Evolutionary conservation across 2,329 filamentous ascomycete species (phyloP), one percentile per base, ranked within the genome.

Genomic region (Cercospora sp.): DNA sequence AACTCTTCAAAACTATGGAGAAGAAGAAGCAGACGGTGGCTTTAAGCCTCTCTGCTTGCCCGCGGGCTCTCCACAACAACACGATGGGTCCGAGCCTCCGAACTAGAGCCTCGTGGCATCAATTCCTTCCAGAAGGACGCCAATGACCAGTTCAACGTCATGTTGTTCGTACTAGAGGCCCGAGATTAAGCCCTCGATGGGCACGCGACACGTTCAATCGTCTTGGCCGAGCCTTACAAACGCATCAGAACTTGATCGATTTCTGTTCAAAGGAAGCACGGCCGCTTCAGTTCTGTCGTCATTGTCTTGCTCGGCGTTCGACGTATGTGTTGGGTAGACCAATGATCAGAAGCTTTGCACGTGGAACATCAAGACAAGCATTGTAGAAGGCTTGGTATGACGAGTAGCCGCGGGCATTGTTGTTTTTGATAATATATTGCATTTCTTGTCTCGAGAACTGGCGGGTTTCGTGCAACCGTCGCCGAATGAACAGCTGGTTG

Each of bases 311-410:
- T 63, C 31, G 60, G 60, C 60, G 30, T n/a, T 51, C 23, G 60
- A 63, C 39, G 42, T 18, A n/a, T 63, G 39, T 51, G 36, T 28
- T 30, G 39, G 23, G 16, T 30, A 31, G 42, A 31, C 60, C 60
- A 63, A 63, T 63, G 4, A 20, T 28, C 42, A 10, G 13, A 10
- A 16, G 26, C 26, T 18, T 16, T 5, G 60, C 60, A 63, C 60
- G 60, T 63, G 60, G 42, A 12, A 33, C 18, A 30, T 63, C 8
- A 8, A 63, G 13, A 63, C 60, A 63, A 63, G 60, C 60, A 48
- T 63, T 48, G 9, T 30, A 16, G n/a, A n/a, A 28, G 23, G 36
- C 60, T 63, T 63, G 60, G 60, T 63, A 63, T 63, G 60, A 63
- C 60, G 55, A 31, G 48, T 26, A 6, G 48, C 48, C 48, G 48